Conservation (phyloP, 1,139 yeast genomes). For the Blastobotrys indianensis region DNA sequence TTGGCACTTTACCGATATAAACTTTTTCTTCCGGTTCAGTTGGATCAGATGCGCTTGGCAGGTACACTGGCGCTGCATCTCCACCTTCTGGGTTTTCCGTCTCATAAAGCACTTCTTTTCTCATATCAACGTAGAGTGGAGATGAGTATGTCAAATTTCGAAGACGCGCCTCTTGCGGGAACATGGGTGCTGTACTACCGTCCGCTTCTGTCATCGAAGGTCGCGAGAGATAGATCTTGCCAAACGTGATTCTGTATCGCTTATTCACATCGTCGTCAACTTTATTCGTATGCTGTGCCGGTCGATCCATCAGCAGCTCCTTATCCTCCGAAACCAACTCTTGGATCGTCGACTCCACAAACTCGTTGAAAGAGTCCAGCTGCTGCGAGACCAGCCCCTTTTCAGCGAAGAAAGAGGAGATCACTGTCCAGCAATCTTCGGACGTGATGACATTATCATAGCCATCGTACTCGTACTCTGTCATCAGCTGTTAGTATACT, state of each 20-base stretch:
- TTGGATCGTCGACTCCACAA: slow-evolving; percentile 93
- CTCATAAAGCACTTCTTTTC: slow-evolving; percentile 82
- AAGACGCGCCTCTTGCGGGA: slow-evolving; percentile 96
- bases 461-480: slow-evolving; percentile 36
- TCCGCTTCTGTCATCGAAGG: slow-evolving; percentile 99
- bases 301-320: slow-evolving; percentile 89
- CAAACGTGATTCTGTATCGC: slow-evolving; percentile 92
- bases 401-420: slow-evolving; percentile 90
- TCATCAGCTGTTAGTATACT: background rate
- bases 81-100: slow-evolving; percentile 40
- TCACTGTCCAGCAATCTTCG: slow-evolving; percentile 99
- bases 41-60: slow-evolving; percentile 50
- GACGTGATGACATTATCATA: slow-evolving; percentile 66
- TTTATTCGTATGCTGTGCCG: slow-evolving; percentile 94
- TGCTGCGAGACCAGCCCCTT: slow-evolving; percentile 97
- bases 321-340: slow-evolving; percentile 96
- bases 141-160: slow-evolving; percentile 95
- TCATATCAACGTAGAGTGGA: slow-evolving; percentile 93
- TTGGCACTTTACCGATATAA: slow-evolving; percentile 93
- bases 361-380: slow-evolving; percentile 96
- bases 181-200: slow-evolving; percentile 97
- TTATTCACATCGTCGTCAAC: slow-evolving; percentile 74
- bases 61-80: slow-evolving; percentile 67
- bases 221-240: slow-evolving; percentile 90
- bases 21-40: slow-evolving; percentile 61